Base-by-base conservation (phyloP, 371 early-diverging fungal species). In the Blyttiomyces sp. region DNA sequence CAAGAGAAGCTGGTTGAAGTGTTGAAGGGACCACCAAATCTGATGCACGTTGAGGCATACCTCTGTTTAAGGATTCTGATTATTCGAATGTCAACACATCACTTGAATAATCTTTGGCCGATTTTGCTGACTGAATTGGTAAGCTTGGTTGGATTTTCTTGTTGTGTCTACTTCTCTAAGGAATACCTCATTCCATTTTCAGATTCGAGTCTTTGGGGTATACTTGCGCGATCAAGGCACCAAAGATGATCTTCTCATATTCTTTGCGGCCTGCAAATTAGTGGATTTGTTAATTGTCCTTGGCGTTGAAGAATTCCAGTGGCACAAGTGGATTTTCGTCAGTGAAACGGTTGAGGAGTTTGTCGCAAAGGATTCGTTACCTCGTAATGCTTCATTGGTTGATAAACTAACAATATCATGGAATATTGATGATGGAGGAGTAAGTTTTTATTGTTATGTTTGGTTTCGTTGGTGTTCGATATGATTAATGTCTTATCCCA, bases 311-410 rank as follows among this genome's bases (percentile, higher is more conserved):
- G 87, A 88, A 6, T 94, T 93, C 57, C 87, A 91, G 69, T 84
- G 92, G 89, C 90, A 91, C 63, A 90, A 93, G 79, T 93, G 94
- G 93, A 89, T 93, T 3, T 95, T 95, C 63, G 85, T 93, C 52
- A 84, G 86, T 1, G 94, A 95, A 53, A 88, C 89, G 1, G 77
- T 88, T 3, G 90, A 88, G 43, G 61, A 81, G 19, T 75, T 80
- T 52, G 66, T 73, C 42, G 68, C 66, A 7, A 57, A 75, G 1
- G 62, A 69, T 44, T 63, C 71, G 4, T 72, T 73, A 43, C 78
- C 76, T 30, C 79, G 83, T 2, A 75, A 69, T 54, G 80, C 86
- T 0, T 73, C 61, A 13, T 31, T 86, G n/a, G 74, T 84, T 70
- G 86, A 88, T 50, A 83, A 85, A 60, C 63, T 87, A 36, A 31